These are phyloP conservation scores for Diaporthe sp. DNA, from an alignment of 2,329 filamentous ascomycete species.

Conservation along the genomic window DNA sequence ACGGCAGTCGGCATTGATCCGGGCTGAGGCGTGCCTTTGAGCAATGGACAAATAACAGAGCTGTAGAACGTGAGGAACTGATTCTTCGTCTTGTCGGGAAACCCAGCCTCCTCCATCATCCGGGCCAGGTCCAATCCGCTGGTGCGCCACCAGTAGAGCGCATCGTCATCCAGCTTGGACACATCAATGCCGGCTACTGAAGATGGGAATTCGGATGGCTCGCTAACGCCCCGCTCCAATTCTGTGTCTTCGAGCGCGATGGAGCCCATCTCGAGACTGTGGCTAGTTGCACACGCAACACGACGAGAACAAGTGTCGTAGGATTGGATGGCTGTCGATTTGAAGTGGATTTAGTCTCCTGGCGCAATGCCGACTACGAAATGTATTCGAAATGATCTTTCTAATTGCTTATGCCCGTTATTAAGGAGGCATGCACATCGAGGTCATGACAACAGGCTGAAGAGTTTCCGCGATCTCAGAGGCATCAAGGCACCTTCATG, in stretches of 20 bases:
- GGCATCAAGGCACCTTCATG: neutral
- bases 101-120: constrained; percentile 24
- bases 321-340: neutral
- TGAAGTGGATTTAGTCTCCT: neutral
- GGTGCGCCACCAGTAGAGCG: constrained; percentile 33
- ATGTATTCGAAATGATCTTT: neutral
- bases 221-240: neutral
- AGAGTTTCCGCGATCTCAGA: neutral
- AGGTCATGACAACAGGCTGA: constrained; percentile 3
- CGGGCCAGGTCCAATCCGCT: constrained; percentile 20
- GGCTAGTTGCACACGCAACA: neutral
- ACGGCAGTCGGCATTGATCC: neutral
- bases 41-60: constrained; percentile 27
- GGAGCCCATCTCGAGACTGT: constrained; percentile 17
- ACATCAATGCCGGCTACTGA: constrained; percentile 23
- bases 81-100: constrained; percentile 9
- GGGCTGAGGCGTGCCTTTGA: neutral
- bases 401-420: neutral
- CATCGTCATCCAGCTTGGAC: constrained; percentile 14
- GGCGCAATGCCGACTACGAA: neutral
- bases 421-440: neutral
- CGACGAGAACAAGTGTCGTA: neutral
- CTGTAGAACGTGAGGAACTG: constrained; percentile 24
- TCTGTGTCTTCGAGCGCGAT: neutral
- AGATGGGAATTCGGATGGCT: neutral